Percentiles rank a stretch among this genome's conserved stretches.
phyloP scores from a whole-genome alignment of 306 rosid genomes.

The Gastrolobium villosum region DNA sequence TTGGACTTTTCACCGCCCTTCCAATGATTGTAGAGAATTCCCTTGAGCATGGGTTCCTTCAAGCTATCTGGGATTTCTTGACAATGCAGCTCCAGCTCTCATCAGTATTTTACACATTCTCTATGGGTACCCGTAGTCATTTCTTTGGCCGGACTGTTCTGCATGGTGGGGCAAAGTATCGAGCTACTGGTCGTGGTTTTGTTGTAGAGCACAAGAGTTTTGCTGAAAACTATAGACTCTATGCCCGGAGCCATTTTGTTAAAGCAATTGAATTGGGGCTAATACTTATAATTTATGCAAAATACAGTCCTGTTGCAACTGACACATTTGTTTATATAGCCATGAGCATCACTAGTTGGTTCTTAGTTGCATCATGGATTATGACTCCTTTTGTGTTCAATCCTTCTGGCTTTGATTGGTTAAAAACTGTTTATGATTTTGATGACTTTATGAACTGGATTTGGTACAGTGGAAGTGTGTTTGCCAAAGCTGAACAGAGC shows the following conservation, averaged over 20 bases:
- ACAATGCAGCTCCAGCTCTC: slow-evolving; percentile 65
- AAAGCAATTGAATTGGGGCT: slow-evolving; percentile 64
- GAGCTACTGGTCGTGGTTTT: slow-evolving; percentile 68
- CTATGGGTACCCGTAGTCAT: slow-evolving; percentile 65
- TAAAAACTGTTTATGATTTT: slow-evolving; percentile 63
- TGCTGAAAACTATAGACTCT: slow-evolving; percentile 63
- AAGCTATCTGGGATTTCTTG: slow-evolving; percentile 63
- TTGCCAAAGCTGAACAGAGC: slow-evolving; percentile 66
- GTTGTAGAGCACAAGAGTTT: slow-evolving; percentile 63
- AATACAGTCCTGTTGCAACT: slow-evolving; percentile 59
- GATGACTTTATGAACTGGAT: slow-evolving; percentile 66
- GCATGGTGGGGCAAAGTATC: slow-evolving; percentile 67
- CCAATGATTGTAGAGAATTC: slow-evolving; percentile 65
- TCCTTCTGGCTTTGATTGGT: slow-evolving; percentile 70
- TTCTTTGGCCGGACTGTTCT: slow-evolving; percentile 62
- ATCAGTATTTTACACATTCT: slow-evolving; percentile 62
- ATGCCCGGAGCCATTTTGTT: slow-evolving; percentile 62
- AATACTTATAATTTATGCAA: slow-evolving; percentile 58
- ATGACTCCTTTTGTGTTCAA: slow-evolving; percentile 62
- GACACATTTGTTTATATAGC: slow-evolving; percentile 61
- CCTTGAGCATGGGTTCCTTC: slow-evolving; percentile 66
- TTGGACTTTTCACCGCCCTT: slow-evolving; percentile 64
- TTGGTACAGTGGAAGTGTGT: slow-evolving; percentile 62
- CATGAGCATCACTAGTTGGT: slow-evolving; percentile 61
- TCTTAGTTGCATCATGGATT: slow-evolving; percentile 61